These are phyloP conservation scores for Dactylonectria macrodidyma DNA, from an alignment of 2,329 filamentous ascomycete genomes.

Conservation along the genomic window DNA sequence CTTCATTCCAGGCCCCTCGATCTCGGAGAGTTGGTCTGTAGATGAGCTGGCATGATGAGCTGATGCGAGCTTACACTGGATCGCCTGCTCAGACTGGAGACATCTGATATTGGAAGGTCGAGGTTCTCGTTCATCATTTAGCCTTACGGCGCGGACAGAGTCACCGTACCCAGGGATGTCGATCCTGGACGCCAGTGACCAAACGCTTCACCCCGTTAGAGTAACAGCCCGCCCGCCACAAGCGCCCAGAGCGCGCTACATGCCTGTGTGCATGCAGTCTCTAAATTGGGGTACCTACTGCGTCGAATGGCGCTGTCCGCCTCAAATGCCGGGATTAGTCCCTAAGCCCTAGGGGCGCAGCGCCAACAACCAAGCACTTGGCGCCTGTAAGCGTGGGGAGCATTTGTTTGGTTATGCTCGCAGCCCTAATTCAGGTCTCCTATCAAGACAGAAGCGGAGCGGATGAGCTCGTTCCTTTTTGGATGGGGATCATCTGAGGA, in stretches of 20 bases:
- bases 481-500: slow-evolving; percentile 11
- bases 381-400: slow-evolving; percentile 26
- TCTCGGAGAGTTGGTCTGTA: slow-evolving; percentile 10
- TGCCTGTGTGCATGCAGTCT: not conserved
- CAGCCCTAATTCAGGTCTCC: slow-evolving; percentile 17
- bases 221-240: slow-evolving; percentile 30
- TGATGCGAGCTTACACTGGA: not conserved
- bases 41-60: slow-evolving; percentile 17
- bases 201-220: slow-evolving; percentile 25
- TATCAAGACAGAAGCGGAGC: slow-evolving; percentile 29
- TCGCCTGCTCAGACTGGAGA: not conserved
- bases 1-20: slow-evolving; percentile 4
- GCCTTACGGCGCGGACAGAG: slow-evolving; percentile 26
- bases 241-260: slow-evolving; percentile 31
- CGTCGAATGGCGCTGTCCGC: slow-evolving; percentile 17
- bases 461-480: slow-evolving; percentile 32
- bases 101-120: slow-evolving; percentile 3
- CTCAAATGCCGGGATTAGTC: slow-evolving; percentile 28
- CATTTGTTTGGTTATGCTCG: slow-evolving; percentile 15
- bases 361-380: slow-evolving; percentile 26
- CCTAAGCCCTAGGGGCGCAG: slow-evolving; percentile 33
- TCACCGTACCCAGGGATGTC: slow-evolving; percentile 33
- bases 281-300: not conserved
- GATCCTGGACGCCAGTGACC: slow-evolving; percentile 29
- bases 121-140: slow-evolving; percentile 14